These are phyloP conservation scores for Clonostachys solani DNA, from an alignment of 2,329 filamentous ascomycete species.

Conservation along the genomic window DNA sequence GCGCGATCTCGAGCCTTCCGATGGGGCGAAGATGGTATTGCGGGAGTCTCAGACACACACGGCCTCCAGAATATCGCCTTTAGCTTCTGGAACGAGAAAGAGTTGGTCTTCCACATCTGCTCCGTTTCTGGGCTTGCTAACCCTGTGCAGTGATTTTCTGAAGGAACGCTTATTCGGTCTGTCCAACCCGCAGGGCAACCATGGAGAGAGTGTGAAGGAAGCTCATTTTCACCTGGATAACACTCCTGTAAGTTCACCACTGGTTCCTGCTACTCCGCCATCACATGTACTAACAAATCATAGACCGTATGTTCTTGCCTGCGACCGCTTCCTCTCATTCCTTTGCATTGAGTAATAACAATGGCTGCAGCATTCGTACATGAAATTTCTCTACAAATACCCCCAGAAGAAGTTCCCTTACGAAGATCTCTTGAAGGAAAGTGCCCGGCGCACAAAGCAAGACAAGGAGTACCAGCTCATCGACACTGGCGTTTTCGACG, in stretches of 20 bases:
- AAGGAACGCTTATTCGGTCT: slow-evolving; percentile 94
- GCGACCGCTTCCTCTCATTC: too few relatives aligned
- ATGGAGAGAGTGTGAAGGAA: slow-evolving; percentile 96
- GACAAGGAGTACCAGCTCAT: slow-evolving; percentile 90
- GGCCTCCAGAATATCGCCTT: slow-evolving; percentile 90
- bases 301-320: too few relatives aligned
- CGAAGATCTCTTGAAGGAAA: slow-evolving; percentile 80
- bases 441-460: slow-evolving; percentile 68
- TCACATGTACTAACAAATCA: too few relatives aligned
- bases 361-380: slow-evolving; percentile 77
- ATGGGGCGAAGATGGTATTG: slow-evolving; percentile 97
- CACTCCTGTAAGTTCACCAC: slow-evolving; percentile 56
- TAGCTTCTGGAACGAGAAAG: slow-evolving; percentile 96
- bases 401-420: slow-evolving; percentile 91
- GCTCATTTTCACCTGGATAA: slow-evolving; percentile 96
- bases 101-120: slow-evolving; percentile 47
- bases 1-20: slow-evolving; percentile 83
- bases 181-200: slow-evolving; percentile 94
- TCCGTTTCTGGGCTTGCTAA: slow-evolving; percentile 26
- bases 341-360: too few relatives aligned
- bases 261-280: too few relatives aligned
- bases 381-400: slow-evolving; percentile 98
- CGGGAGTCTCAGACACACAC: slow-evolving; percentile 88
- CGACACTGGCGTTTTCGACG: slow-evolving; percentile 84
- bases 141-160: slow-evolving; percentile 66